Base-by-base conservation (phyloP, 208 protist species). In the Trypanosoma lewisi region DNA sequence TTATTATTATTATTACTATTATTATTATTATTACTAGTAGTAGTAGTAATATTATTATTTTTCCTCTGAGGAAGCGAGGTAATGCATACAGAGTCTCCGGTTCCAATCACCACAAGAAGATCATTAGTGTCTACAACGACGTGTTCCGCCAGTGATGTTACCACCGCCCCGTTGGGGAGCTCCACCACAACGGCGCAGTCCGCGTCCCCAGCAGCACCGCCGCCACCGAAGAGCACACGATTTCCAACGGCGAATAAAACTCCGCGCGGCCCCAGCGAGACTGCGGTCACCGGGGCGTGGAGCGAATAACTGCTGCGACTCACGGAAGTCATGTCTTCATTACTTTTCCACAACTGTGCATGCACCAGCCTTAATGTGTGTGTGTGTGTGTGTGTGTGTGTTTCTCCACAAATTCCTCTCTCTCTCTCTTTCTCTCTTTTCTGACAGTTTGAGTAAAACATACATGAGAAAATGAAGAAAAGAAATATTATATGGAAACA, bases 211-310 rank as follows among this genome's bases (percentile, higher is more conserved):
- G 4, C 27, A 44, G 17, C 45, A 58, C 60, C 8, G 53, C 39
- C 31, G 28, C 3, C 30, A 27, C 27, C 34, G 14, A 23, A 48
- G 25, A 70, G 66, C 0, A 88, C 69, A 19, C 51, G 55, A 52
- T 85, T 85, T 0, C 73, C 78, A 12, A 77, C 19, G 1, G 76
- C 76, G 14, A 88, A 78, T 33, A 73, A 74, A 27, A 84, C 47
- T 9, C 4, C 44, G 30, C 42, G 36, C 11, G 33, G 7, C 14
- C 51, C 23, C 4, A 59, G 33, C 42, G 60, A 63, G 8, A 88
- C 56, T 14, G 82, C 78, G 2, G 69, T 77, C 28, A 88, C 69
- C 7, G 82, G 82, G 1, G 59, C 68, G 33, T 67, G 27, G 5
- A 71, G 70, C 3, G 33, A 41, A 23, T 14, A 57, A 50, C 21